Evolutionary conservation across 306 rosid species (phyloP), one percentile per base, ranked within the genome.

Genomic region (Erythrophleum fordii): DNA sequence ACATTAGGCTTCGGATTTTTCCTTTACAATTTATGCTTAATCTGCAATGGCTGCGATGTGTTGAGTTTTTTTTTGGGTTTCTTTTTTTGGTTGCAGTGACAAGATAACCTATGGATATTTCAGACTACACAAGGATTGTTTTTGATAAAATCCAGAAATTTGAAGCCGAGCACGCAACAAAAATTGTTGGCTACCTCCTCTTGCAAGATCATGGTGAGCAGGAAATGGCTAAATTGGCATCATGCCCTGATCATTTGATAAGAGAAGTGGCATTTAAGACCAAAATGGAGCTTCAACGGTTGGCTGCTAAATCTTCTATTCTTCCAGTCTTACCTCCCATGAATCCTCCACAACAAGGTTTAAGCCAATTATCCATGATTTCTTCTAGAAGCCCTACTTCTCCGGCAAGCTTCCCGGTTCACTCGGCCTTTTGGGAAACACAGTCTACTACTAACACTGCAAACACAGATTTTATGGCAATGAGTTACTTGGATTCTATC

Each of bases 141-240:
- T 78, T 80, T 17, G 80, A 82, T 20, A 89, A 85, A 72, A 77
- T 94, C 62, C 87, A 81, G 79, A 81, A 80, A 41, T 69, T 91
- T 28, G 97, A 91, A 58, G 91, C 95, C 1, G 94, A 94, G 48
- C 77, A 85, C 67, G 88, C 77, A 2, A 64, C 65, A 6, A 91
- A 83, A 80, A 94, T 94, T 58, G 72, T 88, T 20, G 94, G 93
- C 6, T 92, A 79, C 69, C 77, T 94, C 60, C 91, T 92, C 73
- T 31, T 91, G 20, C 90, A 86, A 82, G 92, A 81, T 45, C 73
- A 81, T 71, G 83, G 86, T 23, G 94, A 88, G 39, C 85, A 86
- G 61, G 88, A 91, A 13, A 82, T 92, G 59, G 80, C 78, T 46
- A 66, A 82, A 2, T 58, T 94, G 77, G 97, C 97, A 16, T 49